These are phyloP conservation scores for Pontederia crassipes DNA, from an alignment of 176 grass and related monocot species.

Conservation along the genomic window DNA sequence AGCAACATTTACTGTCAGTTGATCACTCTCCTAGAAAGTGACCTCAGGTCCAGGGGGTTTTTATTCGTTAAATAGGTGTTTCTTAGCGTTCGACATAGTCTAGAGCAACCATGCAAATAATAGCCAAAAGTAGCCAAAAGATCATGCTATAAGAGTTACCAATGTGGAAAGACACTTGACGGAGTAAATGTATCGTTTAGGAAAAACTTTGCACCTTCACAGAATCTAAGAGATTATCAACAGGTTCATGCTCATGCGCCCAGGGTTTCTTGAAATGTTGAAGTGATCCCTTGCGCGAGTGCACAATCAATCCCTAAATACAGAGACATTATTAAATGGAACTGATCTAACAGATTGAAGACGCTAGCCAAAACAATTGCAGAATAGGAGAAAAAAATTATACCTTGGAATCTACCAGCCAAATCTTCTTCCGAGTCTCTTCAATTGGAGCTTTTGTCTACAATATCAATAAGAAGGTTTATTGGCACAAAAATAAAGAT, in stretches of 20 bases:
- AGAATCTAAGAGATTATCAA: constrained; percentile 60
- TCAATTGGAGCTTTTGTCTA: constrained; percentile 73
- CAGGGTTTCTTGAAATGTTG: constrained; percentile 99
- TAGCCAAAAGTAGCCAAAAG: too few relatives aligned
- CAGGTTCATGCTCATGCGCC: constrained; percentile 75
- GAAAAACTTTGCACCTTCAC: constrained; percentile 41
- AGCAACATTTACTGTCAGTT: too few relatives aligned
- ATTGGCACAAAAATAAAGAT: too few relatives aligned
- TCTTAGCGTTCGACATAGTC: too few relatives aligned
- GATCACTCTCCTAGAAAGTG: too few relatives aligned
- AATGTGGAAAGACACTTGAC: background rate
- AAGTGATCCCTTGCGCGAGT: constrained; percentile 67
- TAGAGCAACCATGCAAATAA: too few relatives aligned
- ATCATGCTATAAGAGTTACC: too few relatives aligned
- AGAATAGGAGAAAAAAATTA: constrained; percentile 11
- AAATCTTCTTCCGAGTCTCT: constrained; percentile 80
- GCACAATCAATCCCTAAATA: constrained; percentile 69
- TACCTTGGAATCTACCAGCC: constrained; percentile 97
- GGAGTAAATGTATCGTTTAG: background rate
- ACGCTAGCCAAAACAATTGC: background rate
- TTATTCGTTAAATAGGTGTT: too few relatives aligned
- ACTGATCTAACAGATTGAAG: too few relatives aligned
- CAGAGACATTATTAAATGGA: constrained; percentile 17
- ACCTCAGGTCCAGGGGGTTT: too few relatives aligned
- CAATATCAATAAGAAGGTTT: constrained; percentile 1